Evolutionary conservation across 1,284 basidiomycete species (phyloP).

Genomic region (Chalciporus sp.): DNA sequence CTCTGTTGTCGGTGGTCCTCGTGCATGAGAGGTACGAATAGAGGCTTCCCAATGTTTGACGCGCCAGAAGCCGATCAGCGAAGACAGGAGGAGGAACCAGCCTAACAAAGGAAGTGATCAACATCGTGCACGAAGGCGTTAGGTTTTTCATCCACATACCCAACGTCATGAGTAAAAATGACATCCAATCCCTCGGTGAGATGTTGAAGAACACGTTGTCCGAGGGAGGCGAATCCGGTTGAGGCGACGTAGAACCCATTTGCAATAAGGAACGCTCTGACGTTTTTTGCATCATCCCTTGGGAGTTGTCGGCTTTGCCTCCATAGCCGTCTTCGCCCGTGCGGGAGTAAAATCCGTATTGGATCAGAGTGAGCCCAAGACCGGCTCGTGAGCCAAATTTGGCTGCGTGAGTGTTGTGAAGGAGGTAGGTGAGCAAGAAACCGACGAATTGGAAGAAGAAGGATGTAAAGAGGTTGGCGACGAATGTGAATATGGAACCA

Average conservation of each 20-base stretch:
- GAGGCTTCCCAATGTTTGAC: constrained; percentile 80
- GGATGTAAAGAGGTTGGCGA: constrained; percentile 82
- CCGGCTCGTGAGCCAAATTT: constrained; percentile 95
- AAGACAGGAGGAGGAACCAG: constrained; percentile 87
- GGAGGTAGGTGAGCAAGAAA: constrained; percentile 91
- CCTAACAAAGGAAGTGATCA: constrained; percentile 43
- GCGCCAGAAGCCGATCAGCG: constrained; percentile 80
- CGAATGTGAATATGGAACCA: constrained; percentile 70
- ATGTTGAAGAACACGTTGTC: constrained; percentile 30
- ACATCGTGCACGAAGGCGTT: neutral
- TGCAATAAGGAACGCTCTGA: constrained; percentile 16
- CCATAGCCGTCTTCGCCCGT: constrained; percentile 30
- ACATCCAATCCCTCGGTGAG: constrained; percentile 75
- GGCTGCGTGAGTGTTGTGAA: constrained; percentile 93
- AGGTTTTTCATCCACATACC: constrained; percentile 46
- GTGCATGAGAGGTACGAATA: constrained; percentile 48
- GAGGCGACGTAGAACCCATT: constrained; percentile 6
- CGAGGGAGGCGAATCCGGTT: constrained; percentile 17
- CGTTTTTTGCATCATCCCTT: constrained; percentile 2
- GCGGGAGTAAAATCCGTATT: constrained; percentile 75
- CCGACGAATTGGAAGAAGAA: constrained; percentile 98
- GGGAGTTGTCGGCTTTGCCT: constrained; percentile 2
- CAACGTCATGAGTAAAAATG: constrained; percentile 88
- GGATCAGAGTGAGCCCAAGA: constrained; percentile 92
- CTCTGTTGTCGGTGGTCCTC: constrained; percentile 41